phyloP scores from a whole-genome alignment of 805 yeast genomes.

The Metschnikowia koreensis region DNA sequence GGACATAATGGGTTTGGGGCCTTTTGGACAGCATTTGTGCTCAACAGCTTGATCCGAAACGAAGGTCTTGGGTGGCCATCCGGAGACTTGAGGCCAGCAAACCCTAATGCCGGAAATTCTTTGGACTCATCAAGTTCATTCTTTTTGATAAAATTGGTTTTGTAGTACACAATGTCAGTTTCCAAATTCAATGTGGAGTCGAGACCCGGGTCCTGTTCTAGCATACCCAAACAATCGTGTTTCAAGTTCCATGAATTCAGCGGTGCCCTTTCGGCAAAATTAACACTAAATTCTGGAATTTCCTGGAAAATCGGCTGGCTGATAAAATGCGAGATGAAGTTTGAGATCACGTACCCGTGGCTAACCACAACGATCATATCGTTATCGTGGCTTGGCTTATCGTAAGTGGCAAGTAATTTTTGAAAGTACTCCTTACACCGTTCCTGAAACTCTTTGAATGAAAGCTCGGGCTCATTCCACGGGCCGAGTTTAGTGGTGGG shows the following conservation, averaged over 20 bases:
- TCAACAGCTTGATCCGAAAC: slow-evolving; percentile 28
- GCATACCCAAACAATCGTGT: slow-evolving; percentile 33
- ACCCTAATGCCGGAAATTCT: slow-evolving; percentile 18
- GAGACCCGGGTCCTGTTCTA: slow-evolving; percentile 22
- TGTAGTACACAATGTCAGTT: slow-evolving; percentile 43
- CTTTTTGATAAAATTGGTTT: slow-evolving; percentile 41
- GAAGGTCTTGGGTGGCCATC: slow-evolving; percentile 34
- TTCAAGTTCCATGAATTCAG: slow-evolving; percentile 30
- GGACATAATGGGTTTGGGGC: slow-evolving; percentile 31
- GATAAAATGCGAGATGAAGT: slow-evolving; percentile 38
- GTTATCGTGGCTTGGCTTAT: slow-evolving; percentile 32
- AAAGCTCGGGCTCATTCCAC: slow-evolving; percentile 41
- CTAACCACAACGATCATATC: slow-evolving; percentile 36
- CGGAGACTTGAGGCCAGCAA: slow-evolving; percentile 12
- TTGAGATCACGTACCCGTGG: slow-evolving; percentile 43
- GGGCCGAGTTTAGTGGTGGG: slow-evolving; percentile 44
- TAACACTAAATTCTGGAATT: slow-evolving; percentile 39
- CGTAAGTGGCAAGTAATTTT: slow-evolving; percentile 43
- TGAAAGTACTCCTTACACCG: slow-evolving; percentile 40
- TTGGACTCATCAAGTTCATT: slow-evolving; percentile 26
- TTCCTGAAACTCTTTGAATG: slow-evolving; percentile 39
- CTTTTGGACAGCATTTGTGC: slow-evolving; percentile 9
- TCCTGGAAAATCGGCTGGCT: slow-evolving; percentile 46
- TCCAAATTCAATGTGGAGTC: slow-evolving; percentile 37
- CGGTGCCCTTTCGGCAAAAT: slow-evolving; percentile 27